These are phyloP conservation scores for Canavalia gladiata DNA, from an alignment of 306 rosid species.

Conservation along the genomic window DNA sequence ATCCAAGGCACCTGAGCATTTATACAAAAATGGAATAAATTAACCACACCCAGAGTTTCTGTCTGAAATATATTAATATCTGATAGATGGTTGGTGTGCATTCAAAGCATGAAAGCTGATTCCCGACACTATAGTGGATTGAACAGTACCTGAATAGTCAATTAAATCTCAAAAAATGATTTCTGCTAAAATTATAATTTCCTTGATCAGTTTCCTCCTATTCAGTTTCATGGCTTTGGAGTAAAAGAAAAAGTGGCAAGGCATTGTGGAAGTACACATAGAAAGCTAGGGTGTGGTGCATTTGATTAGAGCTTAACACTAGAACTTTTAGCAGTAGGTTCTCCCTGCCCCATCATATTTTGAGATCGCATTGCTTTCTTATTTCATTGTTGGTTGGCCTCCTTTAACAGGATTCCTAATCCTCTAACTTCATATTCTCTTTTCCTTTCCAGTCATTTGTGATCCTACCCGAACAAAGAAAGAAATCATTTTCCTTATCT, in stretches of 20 bases:
- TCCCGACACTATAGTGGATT: neutral
- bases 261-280: neutral
- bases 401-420: neutral
- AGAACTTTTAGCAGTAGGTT: neutral
- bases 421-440: constrained; percentile 16
- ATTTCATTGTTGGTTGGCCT: constrained; percentile 1
- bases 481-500: neutral
- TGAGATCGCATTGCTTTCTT: neutral
- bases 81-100: neutral
- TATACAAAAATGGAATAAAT: constrained; percentile 12
- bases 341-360: neutral
- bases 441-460: constrained; percentile 13
- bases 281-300: neutral
- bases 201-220: constrained; percentile 16
- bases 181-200: constrained; percentile 10
- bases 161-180: neutral
- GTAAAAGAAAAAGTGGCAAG: neutral
- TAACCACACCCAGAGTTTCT: neutral
- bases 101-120: neutral
- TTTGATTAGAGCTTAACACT: constrained; percentile 2
- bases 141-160: neutral
- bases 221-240: neutral
- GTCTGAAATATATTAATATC: neutral
- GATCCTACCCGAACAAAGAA: constrained; percentile 4
- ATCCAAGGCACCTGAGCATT: neutral